Evolutionary conservation across 768 basidiomycete genomes (phyloP).

Genomic region (Tricholoma flavovirens): DNA sequence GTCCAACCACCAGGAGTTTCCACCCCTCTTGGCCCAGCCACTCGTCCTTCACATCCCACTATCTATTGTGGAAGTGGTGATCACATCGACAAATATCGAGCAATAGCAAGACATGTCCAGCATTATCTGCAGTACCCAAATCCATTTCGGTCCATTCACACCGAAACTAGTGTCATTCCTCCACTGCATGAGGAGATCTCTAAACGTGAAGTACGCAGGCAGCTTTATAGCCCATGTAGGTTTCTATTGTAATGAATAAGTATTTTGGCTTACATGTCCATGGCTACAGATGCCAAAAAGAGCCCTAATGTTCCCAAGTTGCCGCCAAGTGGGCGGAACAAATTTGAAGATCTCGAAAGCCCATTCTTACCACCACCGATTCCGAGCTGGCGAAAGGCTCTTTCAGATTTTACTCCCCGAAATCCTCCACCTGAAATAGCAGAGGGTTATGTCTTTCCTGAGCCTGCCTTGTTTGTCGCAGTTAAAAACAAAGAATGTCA

Average conservation of each 20-base stretch:
- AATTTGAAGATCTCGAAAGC: background rate
- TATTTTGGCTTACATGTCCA: background rate
- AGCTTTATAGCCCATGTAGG: background rate
- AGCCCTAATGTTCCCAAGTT: background rate
- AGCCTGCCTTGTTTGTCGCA: background rate
- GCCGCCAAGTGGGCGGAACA: background rate
- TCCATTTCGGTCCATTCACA: background rate
- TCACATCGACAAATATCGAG: background rate
- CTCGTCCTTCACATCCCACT: background rate
- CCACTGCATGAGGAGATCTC: background rate
- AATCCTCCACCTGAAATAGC: background rate
- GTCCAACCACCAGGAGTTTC: background rate
- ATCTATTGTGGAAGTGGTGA: background rate
- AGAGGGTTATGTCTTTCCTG: background rate
- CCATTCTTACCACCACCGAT: background rate
- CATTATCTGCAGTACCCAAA: background rate
- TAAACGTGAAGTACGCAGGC: background rate
- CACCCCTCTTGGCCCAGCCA: background rate
- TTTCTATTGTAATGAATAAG: background rate
- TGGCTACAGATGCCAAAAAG: background rate
- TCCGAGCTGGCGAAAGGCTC: background rate
- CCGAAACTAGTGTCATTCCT: background rate
- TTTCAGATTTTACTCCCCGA: background rate
- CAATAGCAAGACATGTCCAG: background rate
- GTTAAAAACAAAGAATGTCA: background rate